Evolutionary conservation across 441 rosid species (phyloP), one percentile per base, ranked within the genome.

Genomic region (Hura crepitans): DNA sequence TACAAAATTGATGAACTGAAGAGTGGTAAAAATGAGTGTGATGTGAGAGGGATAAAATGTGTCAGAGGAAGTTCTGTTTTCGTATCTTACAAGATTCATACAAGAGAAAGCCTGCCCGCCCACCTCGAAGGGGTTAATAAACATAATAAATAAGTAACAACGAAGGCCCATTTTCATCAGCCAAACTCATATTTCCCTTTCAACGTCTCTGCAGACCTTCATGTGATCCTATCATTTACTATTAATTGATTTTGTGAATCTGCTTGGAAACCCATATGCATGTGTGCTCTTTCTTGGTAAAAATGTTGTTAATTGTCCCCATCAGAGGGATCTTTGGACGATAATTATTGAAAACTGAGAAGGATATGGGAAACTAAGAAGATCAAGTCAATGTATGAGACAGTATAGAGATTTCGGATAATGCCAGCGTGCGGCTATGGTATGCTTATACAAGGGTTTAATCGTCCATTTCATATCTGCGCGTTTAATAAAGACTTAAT

Each of bases 61-160:
- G 49, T 64, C 37, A 37, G 73, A 81, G 57, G 59, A 65, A 47
- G 75, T 60, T 64, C 63, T 72, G 78, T 18, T 83, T 81, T 80
- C 89, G 87, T 85, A 77, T 79, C 77, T 65, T 62, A 72, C 83
- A 83, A 80, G 84, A 77, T 77, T 74, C 61, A 73, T 54, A 73
- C 39, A 73, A 14, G 70, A 54, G 20, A 74, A 70, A 75, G 55
- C 22, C 17, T 35, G 77, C 62, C 77, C 62, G 74, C 77, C 68
- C 55, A 49, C 78, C 85, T 81, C 87, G 79, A 78, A 76, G 54
- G 64, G 66, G 55, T 75, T 39, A 83, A 74, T 33, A 31, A 53
- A 14, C 5, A 0, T 25, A 3, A 20, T 13, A 8, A 6, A 30
- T 13, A 20, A 45, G 0, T 2, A 4, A 14, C 5, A 4, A n/a